A percentile compares a stretch with the other conserved stretches of the same genome.
phyloP scores from a whole-genome alignment of 495 filamentous ascomycete genomes.

The Trichocladium uniseriatum region DNA sequence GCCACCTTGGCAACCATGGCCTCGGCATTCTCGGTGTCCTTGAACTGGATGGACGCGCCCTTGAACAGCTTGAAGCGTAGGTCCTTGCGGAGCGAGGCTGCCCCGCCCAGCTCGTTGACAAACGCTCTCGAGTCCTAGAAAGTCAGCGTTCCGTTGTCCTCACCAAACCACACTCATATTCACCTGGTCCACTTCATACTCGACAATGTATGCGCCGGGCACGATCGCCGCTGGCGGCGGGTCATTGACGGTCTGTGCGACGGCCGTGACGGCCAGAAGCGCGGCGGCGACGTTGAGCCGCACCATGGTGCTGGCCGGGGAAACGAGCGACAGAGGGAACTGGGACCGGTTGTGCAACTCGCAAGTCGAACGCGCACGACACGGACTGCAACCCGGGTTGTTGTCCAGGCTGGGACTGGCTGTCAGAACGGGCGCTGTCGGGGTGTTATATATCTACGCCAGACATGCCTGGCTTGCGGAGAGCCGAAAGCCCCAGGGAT shows the following conservation, averaged over 20 bases:
- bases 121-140: constrained; percentile 33
- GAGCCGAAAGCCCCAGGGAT: too few species aligned
- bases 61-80: constrained; percentile 41
- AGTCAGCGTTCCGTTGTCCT: constrained; percentile 16
- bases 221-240: constrained; percentile 21
- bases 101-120: constrained; percentile 27
- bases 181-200: too few species aligned
- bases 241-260: constrained; percentile 20
- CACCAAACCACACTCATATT: constrained; percentile 37
- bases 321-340: too few species aligned
- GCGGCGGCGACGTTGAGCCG: constrained; percentile 18
- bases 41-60: constrained; percentile 41
- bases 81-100: constrained; percentile 35
- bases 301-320: too few species aligned
- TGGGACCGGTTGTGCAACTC: too few species aligned
- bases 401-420: too few species aligned
- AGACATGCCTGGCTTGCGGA: constrained; percentile 6
- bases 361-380: too few species aligned
- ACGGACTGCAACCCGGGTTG: too few species aligned
- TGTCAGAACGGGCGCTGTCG: too few species aligned
- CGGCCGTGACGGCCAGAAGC: constrained; percentile 26
- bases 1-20: constrained; percentile 30
- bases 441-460: too few species aligned
- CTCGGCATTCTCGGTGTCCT: constrained; percentile 33
- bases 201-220: constrained; percentile 41